These are phyloP conservation scores for Cyphellophora europaea DNA, from an alignment of 2,329 filamentous ascomycete species.

Conservation along the genomic window DNA sequence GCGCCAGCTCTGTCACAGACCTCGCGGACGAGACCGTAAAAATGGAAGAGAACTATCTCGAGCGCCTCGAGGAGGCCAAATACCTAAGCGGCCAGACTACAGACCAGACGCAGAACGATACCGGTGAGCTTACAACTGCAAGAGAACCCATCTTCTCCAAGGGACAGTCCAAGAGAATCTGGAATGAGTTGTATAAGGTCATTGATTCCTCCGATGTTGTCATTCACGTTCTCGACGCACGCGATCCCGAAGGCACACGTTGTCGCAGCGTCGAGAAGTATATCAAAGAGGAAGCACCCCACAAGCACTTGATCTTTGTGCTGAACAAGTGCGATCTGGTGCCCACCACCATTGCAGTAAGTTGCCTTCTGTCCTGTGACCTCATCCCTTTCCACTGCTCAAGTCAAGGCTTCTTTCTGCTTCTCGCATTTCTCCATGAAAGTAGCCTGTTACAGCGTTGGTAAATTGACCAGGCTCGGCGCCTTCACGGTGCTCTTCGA, in stretches of 20 bases:
- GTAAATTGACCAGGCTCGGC: slow-evolving; percentile 79
- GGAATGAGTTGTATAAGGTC: slow-evolving; percentile 94
- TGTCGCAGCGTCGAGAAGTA: slow-evolving; percentile 91
- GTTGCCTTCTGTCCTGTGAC: slow-evolving; percentile 33
- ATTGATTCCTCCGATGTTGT: slow-evolving; percentile 93
- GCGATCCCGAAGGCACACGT: slow-evolving; percentile 81
- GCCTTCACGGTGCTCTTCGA: slow-evolving; percentile 17
- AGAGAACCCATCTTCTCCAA: slow-evolving; percentile 85
- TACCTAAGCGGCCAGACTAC: slow-evolving; percentile 60
- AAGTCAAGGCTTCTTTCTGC: slow-evolving; percentile 77
- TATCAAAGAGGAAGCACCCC: slow-evolving; percentile 81
- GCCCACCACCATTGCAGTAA: slow-evolving; percentile 87
- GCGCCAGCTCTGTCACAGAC: slow-evolving; percentile 70
- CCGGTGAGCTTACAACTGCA: slow-evolving; percentile 50
- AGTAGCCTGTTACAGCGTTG: slow-evolving; percentile 97
- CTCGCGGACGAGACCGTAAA: slow-evolving; percentile 70
- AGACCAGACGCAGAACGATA: slow-evolving; percentile 38
- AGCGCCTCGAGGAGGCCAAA: slow-evolving; percentile 68
- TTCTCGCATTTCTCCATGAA: slow-evolving; percentile 58
- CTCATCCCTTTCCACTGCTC: slow-evolving; percentile 47
- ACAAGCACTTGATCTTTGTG: slow-evolving; percentile 89
- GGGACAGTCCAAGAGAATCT: slow-evolving; percentile 89
- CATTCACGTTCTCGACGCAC: slow-evolving; percentile 85
- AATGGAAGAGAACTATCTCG: slow-evolving; percentile 72
- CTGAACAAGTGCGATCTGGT: slow-evolving; percentile 90